phyloP scores from a whole-genome alignment of 2,329 filamentous ascomycete genomes.

The Fusarium sp. region DNA sequence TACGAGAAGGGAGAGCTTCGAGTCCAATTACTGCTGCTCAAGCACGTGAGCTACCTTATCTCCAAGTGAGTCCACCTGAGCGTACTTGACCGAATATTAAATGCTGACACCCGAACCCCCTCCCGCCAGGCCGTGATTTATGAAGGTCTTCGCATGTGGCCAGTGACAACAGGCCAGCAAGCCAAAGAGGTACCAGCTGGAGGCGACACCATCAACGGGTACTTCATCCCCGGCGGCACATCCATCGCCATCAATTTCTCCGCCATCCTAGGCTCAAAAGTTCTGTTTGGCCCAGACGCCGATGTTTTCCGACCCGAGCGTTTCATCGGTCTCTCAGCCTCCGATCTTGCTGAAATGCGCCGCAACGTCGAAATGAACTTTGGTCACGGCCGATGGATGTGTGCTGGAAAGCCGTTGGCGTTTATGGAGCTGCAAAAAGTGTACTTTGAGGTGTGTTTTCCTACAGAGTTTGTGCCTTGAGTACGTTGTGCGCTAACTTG shows the following conservation, averaged over 20 bases:
- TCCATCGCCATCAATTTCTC: not conserved
- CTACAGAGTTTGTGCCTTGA: accelerated
- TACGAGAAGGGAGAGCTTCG: not conserved
- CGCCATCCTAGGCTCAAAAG: not conserved
- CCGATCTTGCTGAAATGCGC: not conserved
- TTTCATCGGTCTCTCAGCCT: not conserved
- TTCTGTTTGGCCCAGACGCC: not conserved
- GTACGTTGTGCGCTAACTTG: not conserved
- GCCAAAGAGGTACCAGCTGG: not conserved
- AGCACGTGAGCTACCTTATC: not conserved
- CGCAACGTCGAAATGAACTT: constrained; percentile 9
- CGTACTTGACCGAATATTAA: too few species aligned
- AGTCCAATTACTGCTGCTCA: not conserved
- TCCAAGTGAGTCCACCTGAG: not conserved
- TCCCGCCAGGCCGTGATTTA: not conserved
- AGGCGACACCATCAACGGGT: not conserved
- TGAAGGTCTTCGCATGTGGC: not conserved
- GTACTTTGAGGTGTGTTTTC: not conserved
- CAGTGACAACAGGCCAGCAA: not conserved
- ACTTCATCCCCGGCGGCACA: not conserved
- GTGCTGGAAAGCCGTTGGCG: not conserved
- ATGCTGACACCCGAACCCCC: too few species aligned
- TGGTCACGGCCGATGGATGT: constrained; percentile 2
- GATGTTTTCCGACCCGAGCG: constrained; percentile 2
- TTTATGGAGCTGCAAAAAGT: constrained; percentile 2